Evolutionary conservation across 23 red algal species (phyloP).

Genomic region (Gracilaria domingensis): DNA sequence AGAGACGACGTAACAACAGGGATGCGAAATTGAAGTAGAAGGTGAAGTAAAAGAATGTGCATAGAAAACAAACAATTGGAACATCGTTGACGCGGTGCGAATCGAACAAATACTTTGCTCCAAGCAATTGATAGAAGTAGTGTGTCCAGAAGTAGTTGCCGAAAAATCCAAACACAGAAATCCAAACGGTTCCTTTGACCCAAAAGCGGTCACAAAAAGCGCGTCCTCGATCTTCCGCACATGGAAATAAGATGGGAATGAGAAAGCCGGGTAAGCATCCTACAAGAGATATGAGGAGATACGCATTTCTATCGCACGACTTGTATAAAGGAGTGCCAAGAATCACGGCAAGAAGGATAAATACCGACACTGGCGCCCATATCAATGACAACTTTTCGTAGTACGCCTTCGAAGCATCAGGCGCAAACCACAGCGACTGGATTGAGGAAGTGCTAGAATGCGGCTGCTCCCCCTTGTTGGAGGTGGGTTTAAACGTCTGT

Average conservation of each 20-base stretch:
- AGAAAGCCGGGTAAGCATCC: slow-evolving; percentile 68
- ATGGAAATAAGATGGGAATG: slow-evolving; percentile 51
- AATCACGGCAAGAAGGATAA: slow-evolving; percentile 72
- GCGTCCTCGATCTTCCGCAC: slow-evolving; percentile 41
- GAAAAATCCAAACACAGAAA: slow-evolving; percentile 88
- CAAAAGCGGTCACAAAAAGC: slow-evolving; percentile 76
- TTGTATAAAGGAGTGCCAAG: slow-evolving; percentile 74
- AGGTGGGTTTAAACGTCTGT: neutral
- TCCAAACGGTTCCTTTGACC: slow-evolving; percentile 91
- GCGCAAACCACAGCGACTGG: slow-evolving; percentile 53
- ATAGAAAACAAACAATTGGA: slow-evolving; percentile 79
- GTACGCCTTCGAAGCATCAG: slow-evolving; percentile 69
- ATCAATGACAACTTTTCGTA: slow-evolving; percentile 83
- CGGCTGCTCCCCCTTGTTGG: neutral
- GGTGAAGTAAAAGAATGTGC: slow-evolving; percentile 94
- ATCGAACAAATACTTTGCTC: slow-evolving; percentile 92
- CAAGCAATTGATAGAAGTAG: slow-evolving; percentile 96
- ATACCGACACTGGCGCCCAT: slow-evolving; percentile 73
- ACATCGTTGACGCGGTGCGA: slow-evolving; percentile 87
- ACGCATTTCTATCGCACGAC: slow-evolving; percentile 71
- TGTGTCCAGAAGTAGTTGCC: slow-evolving; percentile 99
- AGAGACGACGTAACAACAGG: slow-evolving; percentile 71
- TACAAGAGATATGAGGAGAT: slow-evolving; percentile 66
- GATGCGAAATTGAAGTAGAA: slow-evolving; percentile 84
- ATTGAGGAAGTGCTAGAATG: no score